Conservation (phyloP, 805 yeast genomes). For the Suhomyces faveliae region DNA sequence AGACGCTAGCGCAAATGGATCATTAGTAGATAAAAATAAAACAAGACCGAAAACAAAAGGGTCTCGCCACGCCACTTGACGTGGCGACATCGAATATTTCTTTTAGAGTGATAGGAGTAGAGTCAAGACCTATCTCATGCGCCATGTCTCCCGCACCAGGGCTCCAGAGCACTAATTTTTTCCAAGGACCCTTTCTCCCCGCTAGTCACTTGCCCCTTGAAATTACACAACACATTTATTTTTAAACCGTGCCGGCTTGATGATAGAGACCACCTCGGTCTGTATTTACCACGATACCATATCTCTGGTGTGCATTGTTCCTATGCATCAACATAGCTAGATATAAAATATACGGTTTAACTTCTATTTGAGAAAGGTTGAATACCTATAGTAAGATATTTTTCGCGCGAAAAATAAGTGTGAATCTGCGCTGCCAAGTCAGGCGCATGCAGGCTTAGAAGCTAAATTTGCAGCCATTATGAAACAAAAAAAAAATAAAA, state of each 20-base stretch:
- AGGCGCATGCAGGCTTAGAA: neutral
- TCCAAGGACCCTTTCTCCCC: no score
- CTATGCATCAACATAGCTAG: neutral
- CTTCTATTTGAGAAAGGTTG: neutral
- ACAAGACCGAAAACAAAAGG: neutral
- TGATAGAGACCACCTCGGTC: neutral
- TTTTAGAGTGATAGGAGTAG: neutral
- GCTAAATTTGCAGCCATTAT: neutral
- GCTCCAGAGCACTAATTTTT: neutral
- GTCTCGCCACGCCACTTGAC: neutral
- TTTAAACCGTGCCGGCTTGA: no score
- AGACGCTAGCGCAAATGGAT: neutral
- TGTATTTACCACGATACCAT: no score
- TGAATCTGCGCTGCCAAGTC: neutral
- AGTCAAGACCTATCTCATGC: neutral
- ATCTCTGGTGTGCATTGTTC: no score
- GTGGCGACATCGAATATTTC: neutral
- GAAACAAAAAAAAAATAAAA: neutral
- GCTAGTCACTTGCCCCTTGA: neutral
- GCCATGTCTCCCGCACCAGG: neutral
- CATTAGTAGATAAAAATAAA: neutral
- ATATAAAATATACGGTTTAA: neutral
- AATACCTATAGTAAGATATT: neutral
- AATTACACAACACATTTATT: neutral
- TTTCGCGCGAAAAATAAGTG: neutral